Evolutionary conservation across 2,329 filamentous ascomycete species (phyloP).

Genomic region (Helotiales sp.): DNA sequence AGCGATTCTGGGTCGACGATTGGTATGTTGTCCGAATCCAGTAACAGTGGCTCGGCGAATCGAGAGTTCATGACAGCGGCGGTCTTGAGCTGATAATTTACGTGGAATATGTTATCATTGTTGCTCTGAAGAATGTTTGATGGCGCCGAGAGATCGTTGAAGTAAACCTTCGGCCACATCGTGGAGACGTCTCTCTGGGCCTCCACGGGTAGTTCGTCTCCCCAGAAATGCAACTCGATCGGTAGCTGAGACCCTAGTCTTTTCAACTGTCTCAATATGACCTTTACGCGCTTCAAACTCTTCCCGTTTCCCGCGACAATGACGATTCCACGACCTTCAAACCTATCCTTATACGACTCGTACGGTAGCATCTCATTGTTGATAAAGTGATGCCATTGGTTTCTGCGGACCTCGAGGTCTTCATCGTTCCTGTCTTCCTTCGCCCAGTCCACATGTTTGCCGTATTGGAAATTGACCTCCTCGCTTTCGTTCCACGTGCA

Average conservation of each 20-base stretch:
- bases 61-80: conserved; percentile 38
- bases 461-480: conserved; percentile 10
- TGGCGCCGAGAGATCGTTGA: conserved; percentile 8
- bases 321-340: conserved; percentile 11
- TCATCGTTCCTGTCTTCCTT: conserved; percentile 4
- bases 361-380: conserved; percentile 9
- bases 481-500: conserved; percentile 4
- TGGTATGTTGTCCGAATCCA: conserved; percentile 41
- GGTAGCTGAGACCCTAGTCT: conserved; percentile 2
- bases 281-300: conserved; percentile 7
- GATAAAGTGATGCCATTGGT: conserved; percentile 10
- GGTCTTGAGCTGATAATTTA: conserved; percentile 36
- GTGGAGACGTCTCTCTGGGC: conserved; percentile 1
- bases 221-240: conserved; percentile 11
- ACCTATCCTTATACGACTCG: not conserved
- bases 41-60: conserved; percentile 37
- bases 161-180: conserved; percentile 4
- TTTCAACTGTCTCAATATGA: conserved; percentile 7
- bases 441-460: conserved; percentile 5
- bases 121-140: conserved; percentile 5
- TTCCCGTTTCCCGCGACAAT: conserved; percentile 9
- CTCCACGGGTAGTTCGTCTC: conserved; percentile 1
- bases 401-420: conserved; percentile 4
- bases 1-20: conserved; percentile 33
- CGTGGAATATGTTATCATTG: conserved; percentile 5